Percentiles rank a stretch among this genome's conserved stretches.
Evolutionary conservation across 148 eudicot species (phyloP).

Genomic region (Vaccinium myrtillus): DNA sequence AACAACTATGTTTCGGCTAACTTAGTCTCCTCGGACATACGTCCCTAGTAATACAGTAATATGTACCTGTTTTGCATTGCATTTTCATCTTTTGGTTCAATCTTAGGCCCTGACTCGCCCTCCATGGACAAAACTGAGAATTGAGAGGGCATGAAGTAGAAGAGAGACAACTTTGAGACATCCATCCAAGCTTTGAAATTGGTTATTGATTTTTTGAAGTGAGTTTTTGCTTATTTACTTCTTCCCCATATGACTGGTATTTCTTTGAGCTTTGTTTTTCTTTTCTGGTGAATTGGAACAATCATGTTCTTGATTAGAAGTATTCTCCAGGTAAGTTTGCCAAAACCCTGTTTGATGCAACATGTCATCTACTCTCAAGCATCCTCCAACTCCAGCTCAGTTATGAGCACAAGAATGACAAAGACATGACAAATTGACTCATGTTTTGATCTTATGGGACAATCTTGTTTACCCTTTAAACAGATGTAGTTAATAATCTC

Average conservation of each 20-base stretch:
- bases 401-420: conserved; percentile 2
- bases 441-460: conserved; percentile 2
- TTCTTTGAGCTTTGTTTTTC: not conserved
- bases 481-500: not conserved
- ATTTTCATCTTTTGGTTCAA: no score
- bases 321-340: not conserved
- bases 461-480: not conserved
- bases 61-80: no score
- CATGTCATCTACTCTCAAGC: conserved; percentile 1
- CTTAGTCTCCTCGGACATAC: no score
- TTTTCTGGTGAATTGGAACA: not conserved
- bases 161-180: not conserved
- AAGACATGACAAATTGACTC: not conserved
- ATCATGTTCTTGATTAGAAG: not conserved
- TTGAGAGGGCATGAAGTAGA: not conserved
- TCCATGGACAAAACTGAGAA: no score
- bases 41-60: no score
- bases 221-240: not conserved
- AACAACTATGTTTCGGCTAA: no score
- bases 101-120: no score
- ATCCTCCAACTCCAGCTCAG: not conserved
- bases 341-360: conserved; percentile 8
- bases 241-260: not conserved
- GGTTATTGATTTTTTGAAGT: not conserved
- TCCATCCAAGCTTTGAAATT: not conserved